Percentiles rank a stretch among this genome's conserved stretches.
These are phyloP conservation scores for Ambrosiella cleistominuta DNA, from an alignment of 2,329 filamentous ascomycete genomes.

Conservation along the genomic window DNA sequence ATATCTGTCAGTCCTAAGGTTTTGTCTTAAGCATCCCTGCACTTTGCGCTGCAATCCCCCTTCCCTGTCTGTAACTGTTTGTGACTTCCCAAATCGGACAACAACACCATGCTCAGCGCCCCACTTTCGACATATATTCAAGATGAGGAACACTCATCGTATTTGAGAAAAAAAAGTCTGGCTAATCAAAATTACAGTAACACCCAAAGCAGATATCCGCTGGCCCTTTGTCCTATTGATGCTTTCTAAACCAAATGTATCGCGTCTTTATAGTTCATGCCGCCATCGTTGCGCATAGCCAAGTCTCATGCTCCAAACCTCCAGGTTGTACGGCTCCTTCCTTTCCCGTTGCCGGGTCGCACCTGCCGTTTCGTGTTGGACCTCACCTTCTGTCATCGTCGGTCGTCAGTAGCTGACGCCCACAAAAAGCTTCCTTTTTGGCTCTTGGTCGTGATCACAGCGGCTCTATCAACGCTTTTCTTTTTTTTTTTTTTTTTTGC, in stretches of 20 bases:
- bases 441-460: not conserved
- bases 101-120: not conserved
- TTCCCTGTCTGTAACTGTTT: not conserved
- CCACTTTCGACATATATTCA: not conserved
- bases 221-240: not conserved
- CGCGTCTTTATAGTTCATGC: not conserved
- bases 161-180: too few species aligned
- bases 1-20: too few species aligned
- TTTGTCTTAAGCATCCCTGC: too few species aligned
- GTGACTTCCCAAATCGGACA: not conserved
- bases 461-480: not conserved
- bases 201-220: too few species aligned
- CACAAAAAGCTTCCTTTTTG: not conserved
- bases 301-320: not conserved
- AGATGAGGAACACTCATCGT: too few species aligned
- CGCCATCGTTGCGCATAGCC: not conserved
- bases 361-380: slow-evolving; percentile 3
- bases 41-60: not conserved
- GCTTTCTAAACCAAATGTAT: not conserved
- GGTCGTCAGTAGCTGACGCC: not conserved
- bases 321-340: not conserved
- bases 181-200: too few species aligned
- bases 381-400: not conserved
- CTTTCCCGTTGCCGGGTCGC: slow-evolving; percentile 4
- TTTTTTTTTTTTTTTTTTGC: not conserved